These are phyloP conservation scores for Aristolochia fimbriata DNA, from an alignment of 164 flowering plant species.

Conservation along the genomic window DNA sequence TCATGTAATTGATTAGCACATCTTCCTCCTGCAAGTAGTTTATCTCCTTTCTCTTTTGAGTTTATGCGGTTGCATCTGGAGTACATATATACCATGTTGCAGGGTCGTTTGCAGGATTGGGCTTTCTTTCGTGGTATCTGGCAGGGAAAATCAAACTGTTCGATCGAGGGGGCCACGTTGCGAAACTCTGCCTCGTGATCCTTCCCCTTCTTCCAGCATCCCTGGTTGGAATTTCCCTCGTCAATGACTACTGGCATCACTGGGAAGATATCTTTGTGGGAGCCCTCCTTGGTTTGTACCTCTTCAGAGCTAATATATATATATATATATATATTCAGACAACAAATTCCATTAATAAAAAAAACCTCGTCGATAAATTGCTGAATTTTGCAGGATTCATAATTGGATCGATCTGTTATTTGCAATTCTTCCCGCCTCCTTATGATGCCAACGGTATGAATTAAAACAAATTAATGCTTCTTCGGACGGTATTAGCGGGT, in stretches of 20 bases:
- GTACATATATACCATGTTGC: too few relatives aligned
- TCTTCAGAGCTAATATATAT: too few relatives aligned
- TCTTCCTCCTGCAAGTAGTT: neutral
- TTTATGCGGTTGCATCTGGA: neutral
- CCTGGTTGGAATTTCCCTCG: slow-evolving; percentile 63
- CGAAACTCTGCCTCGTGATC: slow-evolving; percentile 52
- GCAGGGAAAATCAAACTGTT: slow-evolving; percentile 60
- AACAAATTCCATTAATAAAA: too few relatives aligned
- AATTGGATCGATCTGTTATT: slow-evolving; percentile 63
- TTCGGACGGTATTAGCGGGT: neutral
- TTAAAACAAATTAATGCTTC: too few relatives aligned
- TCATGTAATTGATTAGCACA: slow-evolving; percentile 49
- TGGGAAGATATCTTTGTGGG: slow-evolving; percentile 83
- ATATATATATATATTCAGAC: too few relatives aligned
- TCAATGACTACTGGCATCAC: slow-evolving; percentile 83
- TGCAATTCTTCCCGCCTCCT: slow-evolving; percentile 85
- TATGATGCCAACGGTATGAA: slow-evolving; percentile 44
- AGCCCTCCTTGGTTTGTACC: slow-evolving; percentile 45
- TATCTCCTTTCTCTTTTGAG: too few relatives aligned
- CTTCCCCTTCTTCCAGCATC: slow-evolving; percentile 53
- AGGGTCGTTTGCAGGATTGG: slow-evolving; percentile 76
- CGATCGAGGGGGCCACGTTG: slow-evolving; percentile 57
- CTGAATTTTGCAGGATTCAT: slow-evolving; percentile 32
- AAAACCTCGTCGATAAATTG: too few relatives aligned
- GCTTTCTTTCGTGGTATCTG: slow-evolving; percentile 52